Evolutionary conservation across 1,139 yeast genomes (phyloP).

Genomic region (Groenewaldozyma auringiensis): DNA sequence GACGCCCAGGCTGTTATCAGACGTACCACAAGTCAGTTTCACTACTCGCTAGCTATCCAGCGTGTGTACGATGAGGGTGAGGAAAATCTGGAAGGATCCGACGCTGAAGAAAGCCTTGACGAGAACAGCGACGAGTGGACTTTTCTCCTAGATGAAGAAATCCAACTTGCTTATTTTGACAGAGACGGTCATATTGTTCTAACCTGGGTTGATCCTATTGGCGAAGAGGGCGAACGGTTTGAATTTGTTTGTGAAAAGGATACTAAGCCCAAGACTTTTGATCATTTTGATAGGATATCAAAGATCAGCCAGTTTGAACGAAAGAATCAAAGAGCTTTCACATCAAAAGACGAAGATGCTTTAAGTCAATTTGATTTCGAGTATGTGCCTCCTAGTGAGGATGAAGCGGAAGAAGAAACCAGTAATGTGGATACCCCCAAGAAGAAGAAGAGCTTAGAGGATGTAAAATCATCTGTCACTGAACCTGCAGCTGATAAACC

Average conservation of each 20-base stretch:
- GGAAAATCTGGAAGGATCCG: slow-evolving; percentile 47
- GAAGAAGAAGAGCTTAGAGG: neutral
- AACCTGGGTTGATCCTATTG: slow-evolving; percentile 75
- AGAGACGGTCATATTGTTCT: slow-evolving; percentile 45
- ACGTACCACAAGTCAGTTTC: slow-evolving; percentile 56
- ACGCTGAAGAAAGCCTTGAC: slow-evolving; percentile 46
- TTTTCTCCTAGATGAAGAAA: slow-evolving; percentile 57
- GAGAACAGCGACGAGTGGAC: slow-evolving; percentile 56
- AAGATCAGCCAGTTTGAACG: slow-evolving; percentile 70
- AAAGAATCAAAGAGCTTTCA: slow-evolving; percentile 55
- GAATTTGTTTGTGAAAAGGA: slow-evolving; percentile 69
- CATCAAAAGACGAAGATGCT: slow-evolving; percentile 40
- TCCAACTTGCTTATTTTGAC: slow-evolving; percentile 42
- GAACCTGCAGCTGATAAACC: neutral
- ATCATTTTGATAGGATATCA: slow-evolving; percentile 55
- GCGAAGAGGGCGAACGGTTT: slow-evolving; percentile 79
- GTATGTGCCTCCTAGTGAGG: slow-evolving; percentile 3
- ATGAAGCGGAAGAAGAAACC: neutral
- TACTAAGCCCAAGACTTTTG: slow-evolving; percentile 50
- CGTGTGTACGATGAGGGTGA: slow-evolving; percentile 66
- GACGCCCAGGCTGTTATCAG: slow-evolving; percentile 73
- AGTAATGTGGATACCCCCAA: neutral
- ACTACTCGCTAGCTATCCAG: slow-evolving; percentile 65
- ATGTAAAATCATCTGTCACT: neutral
- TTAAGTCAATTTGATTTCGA: slow-evolving; percentile 48